Evolutionary conservation across 176 grass and related monocot species (phyloP), one percentile per base, ranked within the genome.

Genomic region (Chrysopogon serrulatus): DNA sequence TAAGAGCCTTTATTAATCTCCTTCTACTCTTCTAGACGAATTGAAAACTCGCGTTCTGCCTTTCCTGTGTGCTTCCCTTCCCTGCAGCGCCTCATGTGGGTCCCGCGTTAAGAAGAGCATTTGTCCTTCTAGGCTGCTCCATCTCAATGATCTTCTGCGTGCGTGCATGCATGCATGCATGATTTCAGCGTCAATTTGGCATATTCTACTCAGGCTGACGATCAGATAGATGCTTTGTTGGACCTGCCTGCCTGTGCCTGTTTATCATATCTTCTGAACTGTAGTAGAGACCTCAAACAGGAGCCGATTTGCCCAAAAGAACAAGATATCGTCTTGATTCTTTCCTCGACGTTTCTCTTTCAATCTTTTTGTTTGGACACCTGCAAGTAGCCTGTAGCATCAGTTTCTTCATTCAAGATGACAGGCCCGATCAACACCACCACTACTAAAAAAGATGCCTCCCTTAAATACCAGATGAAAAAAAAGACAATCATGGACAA

Each of bases 181-280:
- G 76, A 62, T 57, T 84, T 84, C 39, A 68, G 73, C 41, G 76
- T 13, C 68, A 11, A 80, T 76, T 71, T 82, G 87, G 72, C 71
- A 64, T 26, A 17, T 35, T 70, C 6, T 76, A 35, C 61, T 60
- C 57, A 63, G 33, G 54, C 64, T 30, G 56, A 54, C 2, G 19
- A 59, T 41, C 33, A 61, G 27, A n/a, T n/a, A 47, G 76, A 74
- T 3, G 16, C 69, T 37, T 28, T 66, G 28, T 67, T 56, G 80
- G 12, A 71, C 53, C 39, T 12, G 8, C 32, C 21, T n/a, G 53
- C 23, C 53, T 49, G 15, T 23, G 32, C 45, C 79, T 69, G 33
- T 70, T 77, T 72, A 84, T 44, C 74, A 66, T 65, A 71, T 83
- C 73, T 62, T 71, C 27, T 51, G 12, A 39, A 65, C 84, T 74